phyloP scores from a whole-genome alignment of 1,284 basidiomycete genomes.

The Pyrrhoderma lamaoense region DNA sequence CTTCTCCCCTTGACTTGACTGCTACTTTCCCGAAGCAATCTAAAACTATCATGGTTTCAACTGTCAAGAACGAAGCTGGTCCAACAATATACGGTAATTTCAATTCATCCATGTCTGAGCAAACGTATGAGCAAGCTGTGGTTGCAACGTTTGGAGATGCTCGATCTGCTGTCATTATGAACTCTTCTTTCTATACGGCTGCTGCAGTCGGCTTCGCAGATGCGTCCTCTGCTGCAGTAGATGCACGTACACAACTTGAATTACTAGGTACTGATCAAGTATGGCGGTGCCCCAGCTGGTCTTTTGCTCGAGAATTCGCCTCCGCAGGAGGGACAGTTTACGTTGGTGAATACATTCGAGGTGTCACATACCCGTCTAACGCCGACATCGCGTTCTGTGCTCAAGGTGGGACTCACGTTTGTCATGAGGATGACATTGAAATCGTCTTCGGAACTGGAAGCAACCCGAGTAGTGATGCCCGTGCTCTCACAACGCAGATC shows the following conservation, averaged over 20 bases:
- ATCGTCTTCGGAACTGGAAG: slow-evolving; percentile 69
- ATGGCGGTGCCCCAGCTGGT: slow-evolving; percentile 67
- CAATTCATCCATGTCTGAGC: slow-evolving; percentile 33
- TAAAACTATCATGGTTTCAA: slow-evolving; percentile 65
- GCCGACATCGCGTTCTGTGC: slow-evolving; percentile 46
- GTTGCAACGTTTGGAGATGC: slow-evolving; percentile 40
- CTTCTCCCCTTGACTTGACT: slow-evolving; percentile 50
- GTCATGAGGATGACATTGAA: slow-evolving; percentile 70
- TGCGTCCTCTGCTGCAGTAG: slow-evolving; percentile 28
- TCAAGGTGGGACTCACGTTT: slow-evolving; percentile 42
- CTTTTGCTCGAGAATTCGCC: slow-evolving; percentile 61
- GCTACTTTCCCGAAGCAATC: slow-evolving; percentile 44
- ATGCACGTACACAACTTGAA: slow-evolving; percentile 52
- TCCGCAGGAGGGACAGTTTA: slow-evolving; percentile 56
- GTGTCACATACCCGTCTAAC: slow-evolving; percentile 65
- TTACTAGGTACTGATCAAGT: slow-evolving; percentile 60
- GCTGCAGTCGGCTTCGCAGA: slow-evolving; percentile 18
- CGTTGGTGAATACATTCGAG: slow-evolving; percentile 61
- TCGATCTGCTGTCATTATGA: slow-evolving; percentile 41
- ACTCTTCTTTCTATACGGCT: slow-evolving; percentile 43
- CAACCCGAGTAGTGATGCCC: slow-evolving; percentile 48
- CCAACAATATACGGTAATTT: slow-evolving; percentile 46
- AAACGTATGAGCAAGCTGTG: slow-evolving; percentile 36
- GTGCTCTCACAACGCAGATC: slow-evolving; percentile 52
- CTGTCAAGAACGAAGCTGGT: slow-evolving; percentile 64